These are phyloP conservation scores for Neoarthrinium moseri DNA, from an alignment of 2,329 filamentous ascomycete genomes.

Conservation along the genomic window DNA sequence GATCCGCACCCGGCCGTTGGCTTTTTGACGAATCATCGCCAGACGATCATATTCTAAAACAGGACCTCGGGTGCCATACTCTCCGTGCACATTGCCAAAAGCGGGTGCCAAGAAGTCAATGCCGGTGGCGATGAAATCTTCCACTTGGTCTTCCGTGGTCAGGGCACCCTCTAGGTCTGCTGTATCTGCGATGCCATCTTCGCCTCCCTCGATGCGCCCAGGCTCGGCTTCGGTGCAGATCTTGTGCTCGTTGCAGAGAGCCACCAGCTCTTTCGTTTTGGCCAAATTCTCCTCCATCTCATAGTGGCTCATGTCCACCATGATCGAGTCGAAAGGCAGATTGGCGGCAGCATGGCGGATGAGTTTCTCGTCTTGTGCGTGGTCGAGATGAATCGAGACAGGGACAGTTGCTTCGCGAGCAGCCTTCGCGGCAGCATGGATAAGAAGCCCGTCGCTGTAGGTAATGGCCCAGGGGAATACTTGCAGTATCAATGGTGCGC, in stretches of 20 bases:
- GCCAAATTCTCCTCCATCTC: slow-evolving; percentile 69
- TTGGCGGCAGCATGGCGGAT: slow-evolving; percentile 55
- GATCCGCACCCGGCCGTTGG: slow-evolving; percentile 38
- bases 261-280: slow-evolving; percentile 60
- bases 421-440: slow-evolving; percentile 54
- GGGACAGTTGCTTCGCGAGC: slow-evolving; percentile 55
- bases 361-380: slow-evolving; percentile 59
- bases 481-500: slow-evolving; percentile 63
- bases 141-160: slow-evolving; percentile 67
- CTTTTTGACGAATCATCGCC: slow-evolving; percentile 31
- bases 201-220: slow-evolving; percentile 63
- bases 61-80: slow-evolving; percentile 66
- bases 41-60: slow-evolving; percentile 58
- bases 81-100: slow-evolving; percentile 75
- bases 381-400: slow-evolving; percentile 64
- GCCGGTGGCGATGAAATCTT: slow-evolving; percentile 68
- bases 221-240: slow-evolving; percentile 72
- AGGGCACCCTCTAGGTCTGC: slow-evolving; percentile 44
- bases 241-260: slow-evolving; percentile 61
- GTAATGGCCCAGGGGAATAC: slow-evolving; percentile 70
- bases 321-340: slow-evolving; percentile 67
- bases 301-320: slow-evolving; percentile 76
- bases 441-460: slow-evolving; percentile 55
- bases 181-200: slow-evolving; percentile 65
- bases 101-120: slow-evolving; percentile 74